phyloP scores from a whole-genome alignment of 1,139 yeast genomes.

The Candida anutae region DNA sequence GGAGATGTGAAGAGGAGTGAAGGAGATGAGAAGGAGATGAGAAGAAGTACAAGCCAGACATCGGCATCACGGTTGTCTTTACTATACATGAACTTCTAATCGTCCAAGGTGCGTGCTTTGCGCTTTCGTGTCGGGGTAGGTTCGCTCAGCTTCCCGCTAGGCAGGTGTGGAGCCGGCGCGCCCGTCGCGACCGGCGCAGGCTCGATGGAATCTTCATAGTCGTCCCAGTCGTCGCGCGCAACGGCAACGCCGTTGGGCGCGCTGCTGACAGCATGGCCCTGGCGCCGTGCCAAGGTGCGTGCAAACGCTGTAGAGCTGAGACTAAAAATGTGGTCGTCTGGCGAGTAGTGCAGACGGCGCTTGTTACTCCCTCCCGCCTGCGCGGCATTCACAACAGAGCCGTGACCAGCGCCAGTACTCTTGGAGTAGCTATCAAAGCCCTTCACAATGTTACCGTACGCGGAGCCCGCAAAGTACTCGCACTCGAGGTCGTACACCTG shows the following conservation, averaged over 20 bases:
- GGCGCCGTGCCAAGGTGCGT: slow-evolving; percentile 45
- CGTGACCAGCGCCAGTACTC: slow-evolving; percentile 16
- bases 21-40: too few species aligned
- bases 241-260: slow-evolving; percentile 3
- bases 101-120: slow-evolving; percentile 25
- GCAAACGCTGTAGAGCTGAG: slow-evolving; percentile 69
- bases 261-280: slow-evolving; percentile 9
- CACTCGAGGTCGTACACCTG: slow-evolving; percentile 77
- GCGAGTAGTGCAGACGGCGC: slow-evolving; percentile 53
- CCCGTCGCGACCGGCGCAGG: slow-evolving; percentile 9
- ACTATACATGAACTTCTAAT: too few species aligned
- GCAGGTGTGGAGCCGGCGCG: slow-evolving; percentile 2
- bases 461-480: slow-evolving; percentile 61
- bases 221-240: slow-evolving; percentile 33
- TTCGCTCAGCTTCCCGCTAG: slow-evolving; percentile 1
- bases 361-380: slow-evolving; percentile 28
- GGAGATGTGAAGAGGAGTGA: too few species aligned
- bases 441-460: slow-evolving; percentile 74
- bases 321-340: slow-evolving; percentile 81
- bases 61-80: too few species aligned
- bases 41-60: too few species aligned
- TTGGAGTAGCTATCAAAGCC: slow-evolving; percentile 84
- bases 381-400: background rate
- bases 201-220: slow-evolving; percentile 41
- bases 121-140: slow-evolving; percentile 31